A percentile compares a stretch with the other conserved stretches of the same genome.
Conservation (phyloP, 306 rosid genomes). For the Malus domestica region DNA sequence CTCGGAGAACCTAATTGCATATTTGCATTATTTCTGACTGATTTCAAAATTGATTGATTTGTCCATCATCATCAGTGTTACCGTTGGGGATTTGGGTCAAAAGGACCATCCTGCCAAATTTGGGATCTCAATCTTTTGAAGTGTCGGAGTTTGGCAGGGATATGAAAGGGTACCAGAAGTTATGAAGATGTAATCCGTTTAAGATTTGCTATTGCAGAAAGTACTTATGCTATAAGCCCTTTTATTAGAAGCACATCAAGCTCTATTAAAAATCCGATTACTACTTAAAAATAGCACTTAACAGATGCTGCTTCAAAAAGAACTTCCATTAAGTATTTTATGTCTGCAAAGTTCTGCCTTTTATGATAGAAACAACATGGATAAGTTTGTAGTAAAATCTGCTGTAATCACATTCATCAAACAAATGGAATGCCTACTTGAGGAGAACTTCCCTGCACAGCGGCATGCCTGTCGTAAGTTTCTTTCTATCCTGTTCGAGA, state of each 20-base stretch:
- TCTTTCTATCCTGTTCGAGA: too few relatives aligned
- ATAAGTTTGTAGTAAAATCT: not conserved
- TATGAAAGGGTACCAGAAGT: not conserved
- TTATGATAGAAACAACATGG: not conserved
- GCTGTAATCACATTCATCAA: not conserved
- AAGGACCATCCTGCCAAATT: not conserved
- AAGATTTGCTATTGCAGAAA: not conserved
- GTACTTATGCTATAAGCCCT: too few relatives aligned
- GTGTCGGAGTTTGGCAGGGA: not conserved
- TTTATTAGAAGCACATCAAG: too few relatives aligned
- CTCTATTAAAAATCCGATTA: too few relatives aligned
- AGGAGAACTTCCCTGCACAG: not conserved
- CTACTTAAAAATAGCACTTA: too few relatives aligned
- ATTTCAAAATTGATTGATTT: not conserved
- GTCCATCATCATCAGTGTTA: not conserved
- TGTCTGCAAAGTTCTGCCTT: too few relatives aligned
- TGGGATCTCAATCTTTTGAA: not conserved
- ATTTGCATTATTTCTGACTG: not conserved
- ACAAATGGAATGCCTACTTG: not conserved
- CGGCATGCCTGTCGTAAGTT: not conserved
- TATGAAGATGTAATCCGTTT: not conserved
- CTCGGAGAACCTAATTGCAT: too few relatives aligned
- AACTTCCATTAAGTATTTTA: too few relatives aligned
- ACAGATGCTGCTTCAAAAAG: too few relatives aligned
- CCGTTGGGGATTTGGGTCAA: not conserved